Conservation (phyloP, 345 rosid genomes). For the Brassica rapa region DNA sequence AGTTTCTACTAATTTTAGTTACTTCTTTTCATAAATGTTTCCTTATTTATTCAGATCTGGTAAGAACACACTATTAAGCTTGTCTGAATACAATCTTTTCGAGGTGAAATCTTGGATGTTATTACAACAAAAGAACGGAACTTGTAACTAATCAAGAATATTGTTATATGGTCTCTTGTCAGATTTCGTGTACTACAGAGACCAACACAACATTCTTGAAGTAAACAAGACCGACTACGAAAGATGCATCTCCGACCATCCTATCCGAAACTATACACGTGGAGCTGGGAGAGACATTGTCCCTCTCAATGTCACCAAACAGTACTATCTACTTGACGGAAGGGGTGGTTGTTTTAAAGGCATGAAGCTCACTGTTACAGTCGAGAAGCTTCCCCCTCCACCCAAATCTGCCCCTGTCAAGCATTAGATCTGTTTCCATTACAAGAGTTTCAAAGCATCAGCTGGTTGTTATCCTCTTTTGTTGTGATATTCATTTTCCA, state of each 20-base stretch:
- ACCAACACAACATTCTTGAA: constrained; percentile 80
- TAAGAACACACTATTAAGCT: background rate
- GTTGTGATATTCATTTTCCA: background rate
- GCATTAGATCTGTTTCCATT: constrained; percentile 23
- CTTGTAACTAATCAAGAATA: background rate
- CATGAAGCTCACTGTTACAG: constrained; percentile 72
- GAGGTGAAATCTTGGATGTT: constrained; percentile 15
- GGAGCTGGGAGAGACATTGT: constrained; percentile 94
- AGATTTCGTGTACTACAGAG: constrained; percentile 90
- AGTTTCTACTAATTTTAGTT: background rate
- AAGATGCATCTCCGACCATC: constrained; percentile 69
- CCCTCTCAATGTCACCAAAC: constrained; percentile 69
- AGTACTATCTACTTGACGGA: constrained; percentile 80
- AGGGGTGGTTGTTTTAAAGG: constrained; percentile 85
- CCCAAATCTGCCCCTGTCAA: constrained; percentile 54
- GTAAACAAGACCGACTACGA: constrained; percentile 83
- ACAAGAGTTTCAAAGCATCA: background rate
- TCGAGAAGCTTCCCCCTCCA: constrained; percentile 83
- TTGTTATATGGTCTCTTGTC: constrained; percentile 17
- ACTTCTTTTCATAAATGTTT: background rate
- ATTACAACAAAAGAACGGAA: background rate
- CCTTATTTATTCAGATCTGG: constrained; percentile 31
- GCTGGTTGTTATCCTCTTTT: background rate
- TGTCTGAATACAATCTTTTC: constrained; percentile 15
- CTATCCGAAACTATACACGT: constrained; percentile 72